Percentiles rank a stretch among this genome's conserved stretches.
Conservation (phyloP, 352 stramenopile species). For the Hyaloperonospora brassicae region DNA sequence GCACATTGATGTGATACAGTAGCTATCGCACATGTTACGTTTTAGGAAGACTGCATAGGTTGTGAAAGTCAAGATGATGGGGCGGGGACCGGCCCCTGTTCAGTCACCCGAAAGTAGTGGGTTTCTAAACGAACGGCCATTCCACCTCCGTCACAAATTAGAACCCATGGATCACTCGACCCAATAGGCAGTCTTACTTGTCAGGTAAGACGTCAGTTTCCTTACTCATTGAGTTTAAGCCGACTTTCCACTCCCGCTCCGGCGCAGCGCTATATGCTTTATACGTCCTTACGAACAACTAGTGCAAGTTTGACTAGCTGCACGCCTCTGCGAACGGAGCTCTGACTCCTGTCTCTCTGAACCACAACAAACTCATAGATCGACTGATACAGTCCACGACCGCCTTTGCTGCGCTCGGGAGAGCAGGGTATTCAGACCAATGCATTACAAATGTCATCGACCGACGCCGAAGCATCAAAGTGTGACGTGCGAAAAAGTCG, state of each 20-base stretch:
- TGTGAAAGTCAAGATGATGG: not conserved
- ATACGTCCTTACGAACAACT: too few species aligned
- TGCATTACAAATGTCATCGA: conserved; percentile 59
- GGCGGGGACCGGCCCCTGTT: conserved; percentile 46
- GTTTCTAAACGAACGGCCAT: conserved; percentile 40
- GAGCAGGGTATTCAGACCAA: too few species aligned
- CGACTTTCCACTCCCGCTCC: conserved; percentile 1
- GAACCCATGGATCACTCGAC: conserved; percentile 43
- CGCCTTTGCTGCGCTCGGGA: conserved; percentile 7
- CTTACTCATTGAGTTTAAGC: conserved; percentile 92
- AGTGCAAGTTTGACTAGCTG: too few species aligned
- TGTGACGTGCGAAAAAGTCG: conserved; percentile 74
- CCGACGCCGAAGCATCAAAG: conserved; percentile 79
- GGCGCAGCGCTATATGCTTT: too few species aligned
- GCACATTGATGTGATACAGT: too few species aligned
- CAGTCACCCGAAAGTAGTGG: conserved; percentile 42
- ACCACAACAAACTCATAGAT: conserved; percentile 37
- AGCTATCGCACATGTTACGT: too few species aligned
- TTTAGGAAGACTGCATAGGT: too few species aligned
- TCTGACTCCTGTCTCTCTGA: conserved; percentile 55
- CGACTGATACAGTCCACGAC: conserved; percentile 54
- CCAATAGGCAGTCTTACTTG: conserved; percentile 60
- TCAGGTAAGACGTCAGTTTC: conserved; percentile 87
- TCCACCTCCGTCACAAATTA: conserved; percentile 78
- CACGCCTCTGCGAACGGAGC: conserved; percentile 4